A percentile compares a stretch with the other conserved stretches of the same genome.
Conservation (phyloP, 1,284 basidiomycete species). For the Takashimella koratensis region DNA sequence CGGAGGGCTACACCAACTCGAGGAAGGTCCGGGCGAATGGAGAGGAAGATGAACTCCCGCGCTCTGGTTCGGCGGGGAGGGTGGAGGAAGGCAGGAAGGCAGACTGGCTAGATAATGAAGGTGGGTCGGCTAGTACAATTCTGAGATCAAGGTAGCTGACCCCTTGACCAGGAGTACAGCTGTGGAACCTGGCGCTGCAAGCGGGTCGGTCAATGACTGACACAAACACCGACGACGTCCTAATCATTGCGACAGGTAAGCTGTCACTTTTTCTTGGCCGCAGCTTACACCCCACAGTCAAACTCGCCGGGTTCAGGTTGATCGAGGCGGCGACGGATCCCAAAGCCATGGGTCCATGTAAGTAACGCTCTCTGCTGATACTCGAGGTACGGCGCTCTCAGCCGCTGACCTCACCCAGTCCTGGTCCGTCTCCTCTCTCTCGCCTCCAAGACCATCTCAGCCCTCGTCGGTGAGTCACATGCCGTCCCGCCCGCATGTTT, state of each 20-base stretch:
- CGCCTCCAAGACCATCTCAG: not conserved
- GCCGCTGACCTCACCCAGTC: not conserved
- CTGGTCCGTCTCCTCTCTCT: conserved; percentile 6
- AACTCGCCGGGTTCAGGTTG: conserved; percentile 7
- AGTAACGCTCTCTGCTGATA: not conserved
- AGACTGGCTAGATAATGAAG: conserved; percentile 10
- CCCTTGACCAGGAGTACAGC: conserved; percentile 6
- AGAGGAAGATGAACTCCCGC: too few species aligned
- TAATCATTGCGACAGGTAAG: conserved; percentile 3
- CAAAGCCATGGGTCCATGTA: conserved; percentile 4
- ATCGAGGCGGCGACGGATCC: conserved; percentile 3
- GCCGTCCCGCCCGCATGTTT: not conserved
- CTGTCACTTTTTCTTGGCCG: not conserved
- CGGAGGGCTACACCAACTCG: not conserved
- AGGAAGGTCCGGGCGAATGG: not conserved
- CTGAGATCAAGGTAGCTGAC: not conserved
- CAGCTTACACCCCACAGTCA: not conserved
- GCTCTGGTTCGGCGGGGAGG: not conserved
- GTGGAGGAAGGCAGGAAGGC: conserved; percentile 1
- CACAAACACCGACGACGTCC: not conserved
- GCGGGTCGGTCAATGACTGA: not conserved
- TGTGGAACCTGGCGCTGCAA: conserved; percentile 8
- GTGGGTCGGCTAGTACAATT: conserved; percentile 1
- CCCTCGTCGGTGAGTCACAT: not conserved
- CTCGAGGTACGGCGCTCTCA: not conserved